phyloP scores from a whole-genome alignment of 495 filamentous ascomycete genomes.

The Tuber calosporum region DNA sequence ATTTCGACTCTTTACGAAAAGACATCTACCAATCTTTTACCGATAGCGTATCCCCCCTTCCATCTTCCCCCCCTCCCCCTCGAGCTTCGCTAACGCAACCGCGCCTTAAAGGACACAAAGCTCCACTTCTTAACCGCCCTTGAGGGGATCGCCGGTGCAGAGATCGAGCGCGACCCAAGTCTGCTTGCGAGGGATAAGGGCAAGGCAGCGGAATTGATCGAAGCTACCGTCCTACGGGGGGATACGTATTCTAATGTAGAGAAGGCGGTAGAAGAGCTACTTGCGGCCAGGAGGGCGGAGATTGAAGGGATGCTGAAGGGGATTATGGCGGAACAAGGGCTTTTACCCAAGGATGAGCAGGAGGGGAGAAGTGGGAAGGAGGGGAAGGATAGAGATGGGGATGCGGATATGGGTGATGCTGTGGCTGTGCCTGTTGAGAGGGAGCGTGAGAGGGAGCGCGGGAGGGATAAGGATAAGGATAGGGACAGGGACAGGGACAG shows the following conservation, averaged over 20 bases:
- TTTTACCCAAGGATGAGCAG: slow-evolving; percentile 7
- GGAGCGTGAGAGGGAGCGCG: not conserved
- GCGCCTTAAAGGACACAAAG: slow-evolving; percentile 2
- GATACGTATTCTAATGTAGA: slow-evolving; percentile 59
- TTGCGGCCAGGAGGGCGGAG: slow-evolving; percentile 39
- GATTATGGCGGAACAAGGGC: slow-evolving; percentile 35
- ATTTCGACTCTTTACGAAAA: slow-evolving; percentile 61
- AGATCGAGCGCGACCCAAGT: slow-evolving; percentile 60
- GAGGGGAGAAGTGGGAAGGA: not conserved
- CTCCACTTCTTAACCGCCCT: slow-evolving; percentile 50
- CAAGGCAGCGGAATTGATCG: slow-evolving; percentile 62
- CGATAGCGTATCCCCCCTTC: slow-evolving; percentile 45
- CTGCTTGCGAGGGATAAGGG: slow-evolving; percentile 58
- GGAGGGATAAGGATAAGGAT: not conserved
- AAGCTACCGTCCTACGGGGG: slow-evolving; percentile 59
- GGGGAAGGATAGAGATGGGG: slow-evolving; percentile 8
- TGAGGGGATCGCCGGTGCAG: slow-evolving; percentile 53
- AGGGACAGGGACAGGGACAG: slow-evolving; percentile 10
- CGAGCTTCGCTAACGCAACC: slow-evolving; percentile 1
- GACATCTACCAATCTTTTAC: slow-evolving; percentile 58
- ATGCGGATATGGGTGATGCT: slow-evolving; percentile 5
- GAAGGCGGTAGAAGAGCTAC: slow-evolving; percentile 51
- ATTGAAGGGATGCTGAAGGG: slow-evolving; percentile 32
- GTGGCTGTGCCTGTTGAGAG: not conserved
- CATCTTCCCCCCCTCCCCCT: slow-evolving; percentile 38